A percentile compares a stretch with the other conserved stretches of the same genome.
These are phyloP conservation scores for Starmerella potacharoeniae DNA, from an alignment of 805 yeast species.

Conservation along the genomic window DNA sequence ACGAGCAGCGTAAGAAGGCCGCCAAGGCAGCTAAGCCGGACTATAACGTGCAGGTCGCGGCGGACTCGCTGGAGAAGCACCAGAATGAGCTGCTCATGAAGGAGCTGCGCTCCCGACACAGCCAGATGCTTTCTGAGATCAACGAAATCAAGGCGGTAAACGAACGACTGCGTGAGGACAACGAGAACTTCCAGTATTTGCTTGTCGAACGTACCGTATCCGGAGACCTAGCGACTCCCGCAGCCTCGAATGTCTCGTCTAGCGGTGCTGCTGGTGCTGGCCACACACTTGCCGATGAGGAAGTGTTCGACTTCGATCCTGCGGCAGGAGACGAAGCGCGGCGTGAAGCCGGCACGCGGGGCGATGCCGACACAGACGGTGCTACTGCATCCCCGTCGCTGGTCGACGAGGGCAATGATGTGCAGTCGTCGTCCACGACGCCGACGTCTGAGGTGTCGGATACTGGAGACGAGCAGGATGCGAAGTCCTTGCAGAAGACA, in stretches of 20 bases:
- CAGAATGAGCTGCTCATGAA: slow-evolving; percentile 25
- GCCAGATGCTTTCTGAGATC: slow-evolving; percentile 30
- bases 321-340: not conserved
- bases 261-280: not conserved
- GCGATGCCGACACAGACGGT: not conserved
- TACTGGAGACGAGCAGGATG: not conserved
- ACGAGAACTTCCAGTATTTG: slow-evolving; percentile 28
- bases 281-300: slow-evolving; percentile 12
- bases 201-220: slow-evolving; percentile 28
- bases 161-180: slow-evolving; percentile 34
- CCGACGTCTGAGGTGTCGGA: not conserved
- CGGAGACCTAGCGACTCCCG: slow-evolving; percentile 10
- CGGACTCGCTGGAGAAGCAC: slow-evolving; percentile 22
- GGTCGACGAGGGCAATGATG: not conserved
- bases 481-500: not conserved
- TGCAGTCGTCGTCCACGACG: not conserved
- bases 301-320: slow-evolving; percentile 1
- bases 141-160: slow-evolving; percentile 47
- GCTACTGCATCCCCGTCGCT: not conserved
- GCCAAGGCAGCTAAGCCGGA: not conserved
- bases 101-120: slow-evolving; percentile 26
- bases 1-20: not conserved
- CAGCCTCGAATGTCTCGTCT: not conserved
- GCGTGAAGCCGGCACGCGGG: not conserved
- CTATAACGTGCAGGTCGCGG: slow-evolving; percentile 10